Percentiles rank a stretch among this genome's conserved stretches.
Evolutionary conservation across 148 eudicot genomes (phyloP).

Genomic region (Bassia scoparia): DNA sequence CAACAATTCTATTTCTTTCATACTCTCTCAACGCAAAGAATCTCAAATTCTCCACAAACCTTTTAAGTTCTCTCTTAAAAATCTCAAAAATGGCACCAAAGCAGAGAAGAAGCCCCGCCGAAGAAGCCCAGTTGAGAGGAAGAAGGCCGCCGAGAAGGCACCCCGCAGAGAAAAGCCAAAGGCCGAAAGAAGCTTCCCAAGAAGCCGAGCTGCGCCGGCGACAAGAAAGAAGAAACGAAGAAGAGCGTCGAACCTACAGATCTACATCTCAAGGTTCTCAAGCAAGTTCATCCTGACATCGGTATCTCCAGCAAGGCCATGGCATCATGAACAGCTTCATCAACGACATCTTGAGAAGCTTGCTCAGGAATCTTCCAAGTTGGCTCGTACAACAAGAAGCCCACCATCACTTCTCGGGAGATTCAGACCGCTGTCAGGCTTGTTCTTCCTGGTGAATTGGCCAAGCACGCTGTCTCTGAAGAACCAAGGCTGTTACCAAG

Average conservation of each 20-base stretch:
- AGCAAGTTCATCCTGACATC: slow-evolving; percentile 55
- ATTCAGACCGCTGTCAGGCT: slow-evolving; percentile 48
- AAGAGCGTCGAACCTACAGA: slow-evolving; percentile 58
- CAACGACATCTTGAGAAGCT: slow-evolving; percentile 50
- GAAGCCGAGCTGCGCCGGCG: slow-evolving; percentile 42
- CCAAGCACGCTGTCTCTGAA: slow-evolving; percentile 48
- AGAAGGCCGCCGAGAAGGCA: slow-evolving; percentile 36
- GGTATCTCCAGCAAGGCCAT: slow-evolving; percentile 60
- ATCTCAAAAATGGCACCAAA: slow-evolving; percentile 39
- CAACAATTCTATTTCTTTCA: no score
- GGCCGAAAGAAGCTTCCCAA: slow-evolving; percentile 50
- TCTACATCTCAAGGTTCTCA: slow-evolving; percentile 57
- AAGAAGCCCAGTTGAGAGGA: slow-evolving; percentile 43
- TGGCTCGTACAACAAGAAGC: slow-evolving; percentile 52
- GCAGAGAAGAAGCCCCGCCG: slow-evolving; percentile 44
- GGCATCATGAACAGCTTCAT: slow-evolving; percentile 57
- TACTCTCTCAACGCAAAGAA: no score
- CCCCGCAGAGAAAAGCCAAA: slow-evolving; percentile 54
- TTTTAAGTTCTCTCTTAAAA: neutral
- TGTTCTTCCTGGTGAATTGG: slow-evolving; percentile 48
- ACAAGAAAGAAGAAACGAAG: slow-evolving; percentile 53
- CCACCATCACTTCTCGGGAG: slow-evolving; percentile 47
- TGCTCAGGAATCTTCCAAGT: slow-evolving; percentile 40
- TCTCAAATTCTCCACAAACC: no score
- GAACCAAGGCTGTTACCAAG: slow-evolving; percentile 46